Evolutionary conservation across 441 rosid genomes (phyloP), one percentile per base, ranked within the genome.

Genomic region (Cnidoscolus chayamansa): DNA sequence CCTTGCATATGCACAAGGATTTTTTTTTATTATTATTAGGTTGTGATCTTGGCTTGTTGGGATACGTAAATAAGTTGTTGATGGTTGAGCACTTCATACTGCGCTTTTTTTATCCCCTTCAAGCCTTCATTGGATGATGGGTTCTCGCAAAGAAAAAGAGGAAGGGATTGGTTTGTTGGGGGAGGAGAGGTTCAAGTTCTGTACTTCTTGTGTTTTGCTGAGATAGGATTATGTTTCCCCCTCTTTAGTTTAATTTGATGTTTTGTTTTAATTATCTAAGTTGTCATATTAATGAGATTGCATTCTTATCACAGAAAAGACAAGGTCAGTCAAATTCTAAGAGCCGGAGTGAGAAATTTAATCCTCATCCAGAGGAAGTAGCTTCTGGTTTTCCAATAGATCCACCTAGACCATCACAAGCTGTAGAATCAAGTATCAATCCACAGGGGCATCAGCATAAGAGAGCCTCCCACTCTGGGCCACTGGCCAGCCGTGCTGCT

Each of bases 301-400:
- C 19, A 68, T 67, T 54, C 47, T 51, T 56, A 17, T 67, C 76
- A 31, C 96, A 92, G 98, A 95, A 86, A 86, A 88, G 99, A 64
- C 93, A 89, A 78, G 82, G 80, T 72, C 97, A 88, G 62, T 77
- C 88, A 64, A 83, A 72, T 79, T 86, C 89, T 17, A 92, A 91
- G 85, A 92, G 99, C 84, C 84, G 98, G 19, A 95, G 98, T 72
- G 99, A 95, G 92, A 92, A 88, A 82, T 91, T 90, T 74, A 91
- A 95, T 81, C 96, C 96, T 76, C 92, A 92, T 83, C 96, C 90
- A 30, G 99, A 95, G 80, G 98, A 95, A 77, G 94, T 83, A 76
- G 98, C 97, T 63, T 95, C 99, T 37, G 99, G 97, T 72, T 95
- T 95, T 81, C 99, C 99, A 7, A 88, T 92, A 1, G 99, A 95